A percentile compares a stretch with the other conserved stretches of the same genome.
Evolutionary conservation across 768 basidiomycete genomes (phyloP).

Genomic region (Rhizopogon rudus): DNA sequence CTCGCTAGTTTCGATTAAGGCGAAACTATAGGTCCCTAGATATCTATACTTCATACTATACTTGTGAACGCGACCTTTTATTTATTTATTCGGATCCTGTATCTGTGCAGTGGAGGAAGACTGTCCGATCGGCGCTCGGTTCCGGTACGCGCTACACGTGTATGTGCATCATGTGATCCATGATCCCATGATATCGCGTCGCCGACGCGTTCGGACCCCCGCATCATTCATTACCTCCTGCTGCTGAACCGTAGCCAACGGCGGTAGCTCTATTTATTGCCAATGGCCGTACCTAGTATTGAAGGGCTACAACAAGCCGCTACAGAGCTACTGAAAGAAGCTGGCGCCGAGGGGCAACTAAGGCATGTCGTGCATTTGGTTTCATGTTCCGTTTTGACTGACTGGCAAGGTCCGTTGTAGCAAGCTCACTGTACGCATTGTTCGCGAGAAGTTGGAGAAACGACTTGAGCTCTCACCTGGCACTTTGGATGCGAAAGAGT

Average conservation of each 20-base stretch:
- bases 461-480: slow-evolving; percentile 40
- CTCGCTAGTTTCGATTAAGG: slow-evolving; percentile 34
- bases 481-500: slow-evolving; percentile 36
- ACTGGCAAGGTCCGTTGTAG: slow-evolving; percentile 6
- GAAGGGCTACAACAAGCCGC: slow-evolving; percentile 15
- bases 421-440: slow-evolving; percentile 40
- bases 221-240: too few species aligned
- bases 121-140: too few species aligned
- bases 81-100: too few species aligned
- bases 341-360: slow-evolving; percentile 16
- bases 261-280: background rate
- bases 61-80: too few species aligned
- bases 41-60: background rate
- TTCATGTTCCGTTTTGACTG: background rate
- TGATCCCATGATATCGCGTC: background rate
- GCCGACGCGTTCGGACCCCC: background rate
- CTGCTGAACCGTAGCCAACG: too few species aligned
- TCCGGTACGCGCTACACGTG: background rate
- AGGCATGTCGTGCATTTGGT: slow-evolving; percentile 4
- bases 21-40: slow-evolving; percentile 41
- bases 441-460: slow-evolving; percentile 47
- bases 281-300: slow-evolving; percentile 12
- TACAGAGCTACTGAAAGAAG: slow-evolving; percentile 16
- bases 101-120: too few species aligned
- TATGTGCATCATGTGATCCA: background rate